These are phyloP conservation scores for Tetragonia tetragonoides DNA, from an alignment of 148 eudicot genomes.

Conservation along the genomic window DNA sequence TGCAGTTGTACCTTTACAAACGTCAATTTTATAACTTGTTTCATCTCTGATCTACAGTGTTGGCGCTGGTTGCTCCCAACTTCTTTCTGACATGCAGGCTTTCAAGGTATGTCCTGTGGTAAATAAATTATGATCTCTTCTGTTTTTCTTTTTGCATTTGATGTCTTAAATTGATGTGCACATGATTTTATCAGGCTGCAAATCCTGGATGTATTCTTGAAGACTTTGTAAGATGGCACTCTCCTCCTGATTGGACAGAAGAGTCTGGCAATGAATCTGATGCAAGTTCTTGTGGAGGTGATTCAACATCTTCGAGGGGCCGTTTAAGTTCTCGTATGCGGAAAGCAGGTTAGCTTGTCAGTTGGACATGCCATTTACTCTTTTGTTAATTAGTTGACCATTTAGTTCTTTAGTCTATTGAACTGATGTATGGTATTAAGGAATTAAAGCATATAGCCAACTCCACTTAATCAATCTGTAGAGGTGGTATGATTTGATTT, in stretches of 20 bases:
- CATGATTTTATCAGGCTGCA: slow-evolving; percentile 62
- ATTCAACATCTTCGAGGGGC: slow-evolving; percentile 59
- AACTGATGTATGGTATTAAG: not conserved
- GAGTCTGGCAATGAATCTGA: slow-evolving; percentile 42
- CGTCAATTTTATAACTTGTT: slow-evolving; percentile 16
- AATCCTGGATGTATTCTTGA: slow-evolving; percentile 97
- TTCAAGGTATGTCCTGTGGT: slow-evolving; percentile 60
- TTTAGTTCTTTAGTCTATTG: not conserved
- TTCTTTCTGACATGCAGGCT: slow-evolving; percentile 99
- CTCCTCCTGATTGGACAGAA: slow-evolving; percentile 97
- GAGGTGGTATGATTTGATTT: not conserved
- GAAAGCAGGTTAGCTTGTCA: slow-evolving; percentile 66
- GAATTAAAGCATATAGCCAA: not conserved
- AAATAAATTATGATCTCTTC: not conserved
- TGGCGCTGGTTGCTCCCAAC: slow-evolving; percentile 98
- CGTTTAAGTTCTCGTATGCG: slow-evolving; percentile 89
- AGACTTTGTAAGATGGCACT: slow-evolving; percentile 99
- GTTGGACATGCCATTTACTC: not conserved
- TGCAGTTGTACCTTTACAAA: not conserved
- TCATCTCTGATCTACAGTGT: slow-evolving; percentile 46
- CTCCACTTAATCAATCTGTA: not conserved
- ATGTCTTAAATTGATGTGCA: not conserved
- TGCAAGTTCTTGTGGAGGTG: slow-evolving; percentile 35
- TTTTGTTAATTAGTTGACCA: not conserved
- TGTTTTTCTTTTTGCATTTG: not conserved